Conservation (phyloP, 2,329 filamentous ascomycete species). For the Knufia fluminis region DNA sequence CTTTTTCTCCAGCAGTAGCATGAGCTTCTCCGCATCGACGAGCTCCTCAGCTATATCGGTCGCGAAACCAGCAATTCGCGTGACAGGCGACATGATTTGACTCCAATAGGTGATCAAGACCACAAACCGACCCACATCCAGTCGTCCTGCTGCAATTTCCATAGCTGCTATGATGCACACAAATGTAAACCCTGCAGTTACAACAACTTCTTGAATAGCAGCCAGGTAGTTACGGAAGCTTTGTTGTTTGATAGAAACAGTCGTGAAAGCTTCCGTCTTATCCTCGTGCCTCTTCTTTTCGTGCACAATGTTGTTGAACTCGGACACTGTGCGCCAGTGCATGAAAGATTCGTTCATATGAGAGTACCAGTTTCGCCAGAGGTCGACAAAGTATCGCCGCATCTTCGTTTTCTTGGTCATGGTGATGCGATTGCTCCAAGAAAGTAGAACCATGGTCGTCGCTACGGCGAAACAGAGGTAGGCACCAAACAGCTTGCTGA, state of each 20-base stretch:
- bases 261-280: slow-evolving; percentile 9
- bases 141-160: slow-evolving; percentile 41
- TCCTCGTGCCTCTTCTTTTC: slow-evolving; percentile 43
- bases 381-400: slow-evolving; percentile 31
- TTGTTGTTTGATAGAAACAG: neutral
- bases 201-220: slow-evolving; percentile 6
- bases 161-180: slow-evolving; percentile 45
- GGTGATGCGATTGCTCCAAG: slow-evolving; percentile 40
- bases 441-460: slow-evolving; percentile 41
- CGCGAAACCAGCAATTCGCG: slow-evolving; percentile 43
- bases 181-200: slow-evolving; percentile 31
- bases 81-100: slow-evolving; percentile 40
- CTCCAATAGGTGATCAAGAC: slow-evolving; percentile 58
- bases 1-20: slow-evolving; percentile 41
- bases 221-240: slow-evolving; percentile 17
- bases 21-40: slow-evolving; percentile 51
- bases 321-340: slow-evolving; percentile 51
- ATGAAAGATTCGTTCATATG: slow-evolving; percentile 50
- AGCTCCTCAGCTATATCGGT: slow-evolving; percentile 44
- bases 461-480: slow-evolving; percentile 48
- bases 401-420: slow-evolving; percentile 32
- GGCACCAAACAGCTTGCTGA: slow-evolving; percentile 51
- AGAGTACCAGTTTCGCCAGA: slow-evolving; percentile 31
- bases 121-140: slow-evolving; percentile 52
- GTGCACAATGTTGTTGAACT: slow-evolving; percentile 49